These are phyloP conservation scores for Lignosus rhinocerotis DNA, from an alignment of 1,284 basidiomycete genomes.

Conservation along the genomic window DNA sequence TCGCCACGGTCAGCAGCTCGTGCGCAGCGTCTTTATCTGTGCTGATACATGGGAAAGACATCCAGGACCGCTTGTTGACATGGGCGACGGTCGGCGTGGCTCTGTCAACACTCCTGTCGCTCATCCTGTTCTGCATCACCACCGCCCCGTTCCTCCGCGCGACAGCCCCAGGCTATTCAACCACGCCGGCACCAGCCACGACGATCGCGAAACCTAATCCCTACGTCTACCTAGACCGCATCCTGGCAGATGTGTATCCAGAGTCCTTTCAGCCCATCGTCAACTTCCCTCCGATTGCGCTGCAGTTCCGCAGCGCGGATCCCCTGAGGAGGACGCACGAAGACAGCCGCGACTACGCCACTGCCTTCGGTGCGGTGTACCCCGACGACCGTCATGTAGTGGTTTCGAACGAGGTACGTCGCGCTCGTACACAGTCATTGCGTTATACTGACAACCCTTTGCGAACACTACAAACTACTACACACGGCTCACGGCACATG, in stretches of 20 bases:
- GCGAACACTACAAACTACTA: no score
- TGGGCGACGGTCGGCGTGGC: conserved; percentile 14
- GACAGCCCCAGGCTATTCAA: background rate
- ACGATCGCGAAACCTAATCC: conserved; percentile 14
- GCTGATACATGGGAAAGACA: background rate
- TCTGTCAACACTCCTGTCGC: conserved; percentile 12
- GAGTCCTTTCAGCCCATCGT: conserved; percentile 12
- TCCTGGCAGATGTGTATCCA: conserved; percentile 9
- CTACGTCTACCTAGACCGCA: conserved; percentile 19
- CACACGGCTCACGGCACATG: background rate
- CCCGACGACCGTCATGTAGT: conserved; percentile 20
- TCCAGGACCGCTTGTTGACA: conserved; percentile 10
- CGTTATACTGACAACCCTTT: no score
- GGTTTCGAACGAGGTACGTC: conserved; percentile 4
- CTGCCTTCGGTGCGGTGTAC: conserved; percentile 15
- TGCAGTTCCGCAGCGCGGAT: conserved; percentile 16
- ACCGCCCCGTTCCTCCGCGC: background rate
- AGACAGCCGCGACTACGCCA: conserved; percentile 8
- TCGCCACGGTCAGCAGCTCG: no score
- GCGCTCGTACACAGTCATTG: no score
- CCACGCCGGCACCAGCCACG: background rate
- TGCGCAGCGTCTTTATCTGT: no score
- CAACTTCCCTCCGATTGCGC: conserved; percentile 19
- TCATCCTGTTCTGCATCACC: conserved; percentile 6
- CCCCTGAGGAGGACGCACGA: conserved; percentile 12